phyloP scores from a whole-genome alignment of 345 rosid species.

The Arabidopsis thaliana region DNA sequence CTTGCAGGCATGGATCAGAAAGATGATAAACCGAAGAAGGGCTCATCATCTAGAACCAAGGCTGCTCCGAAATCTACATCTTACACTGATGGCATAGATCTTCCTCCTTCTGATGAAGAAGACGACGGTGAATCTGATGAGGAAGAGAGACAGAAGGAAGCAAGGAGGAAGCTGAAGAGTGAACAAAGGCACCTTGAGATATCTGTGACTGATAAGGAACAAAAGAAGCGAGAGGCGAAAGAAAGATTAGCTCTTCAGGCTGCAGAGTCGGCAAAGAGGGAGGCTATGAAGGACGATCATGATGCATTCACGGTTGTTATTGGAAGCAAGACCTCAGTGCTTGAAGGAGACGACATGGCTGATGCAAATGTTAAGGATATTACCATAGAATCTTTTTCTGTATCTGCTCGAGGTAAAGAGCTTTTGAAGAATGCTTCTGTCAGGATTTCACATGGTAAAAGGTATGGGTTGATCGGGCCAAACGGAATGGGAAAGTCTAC shows the following conservation, averaged over 20 bases:
- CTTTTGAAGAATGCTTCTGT: constrained; percentile 84
- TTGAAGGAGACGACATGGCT: constrained; percentile 84
- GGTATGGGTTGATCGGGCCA: constrained; percentile 96
- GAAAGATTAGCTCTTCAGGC: constrained; percentile 63
- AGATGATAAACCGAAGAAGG: constrained; percentile 77
- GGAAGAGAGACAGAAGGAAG: constrained; percentile 51
- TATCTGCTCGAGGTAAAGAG: constrained; percentile 92
- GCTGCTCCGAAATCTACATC: constrained; percentile 56
- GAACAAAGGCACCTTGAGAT: constrained; percentile 61
- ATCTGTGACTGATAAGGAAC: constrained; percentile 69
- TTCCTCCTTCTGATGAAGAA: constrained; percentile 90
- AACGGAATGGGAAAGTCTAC: constrained; percentile 99
- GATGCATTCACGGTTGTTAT: constrained; percentile 97
- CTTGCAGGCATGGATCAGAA: constrained; percentile 87
- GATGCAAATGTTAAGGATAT: constrained; percentile 96
- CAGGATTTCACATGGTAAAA: constrained; percentile 93
- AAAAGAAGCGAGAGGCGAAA: constrained; percentile 84
- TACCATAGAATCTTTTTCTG: constrained; percentile 83
- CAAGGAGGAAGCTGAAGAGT: constrained; percentile 58
- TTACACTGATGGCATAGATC: constrained; percentile 83
- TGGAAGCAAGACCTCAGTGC: constrained; percentile 83
- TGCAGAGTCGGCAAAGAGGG: constrained; percentile 64
- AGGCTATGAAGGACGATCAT: constrained; percentile 88
- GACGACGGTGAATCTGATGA: constrained; percentile 62
- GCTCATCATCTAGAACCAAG: constrained; percentile 63